Evolutionary conservation across 805 yeast species (phyloP), one percentile per base, ranked within the genome.

Genomic region (Hanseniaspora nectarophila): DNA sequence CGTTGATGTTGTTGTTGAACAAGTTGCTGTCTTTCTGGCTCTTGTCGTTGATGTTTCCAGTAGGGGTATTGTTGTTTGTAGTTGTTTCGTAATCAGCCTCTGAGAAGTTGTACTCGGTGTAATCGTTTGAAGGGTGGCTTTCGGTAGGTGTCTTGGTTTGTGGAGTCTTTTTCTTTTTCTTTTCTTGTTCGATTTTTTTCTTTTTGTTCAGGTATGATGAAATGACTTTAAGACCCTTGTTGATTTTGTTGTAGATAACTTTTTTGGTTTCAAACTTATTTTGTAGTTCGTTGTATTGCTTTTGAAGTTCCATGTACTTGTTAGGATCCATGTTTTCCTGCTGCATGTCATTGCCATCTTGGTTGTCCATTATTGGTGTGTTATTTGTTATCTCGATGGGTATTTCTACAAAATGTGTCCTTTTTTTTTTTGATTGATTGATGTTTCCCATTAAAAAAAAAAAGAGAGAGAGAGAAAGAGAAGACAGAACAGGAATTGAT

Each of bases 81-180:
- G 53, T 49, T 8, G 43, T 49, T 34, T 49, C 53, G 24, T 49
- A 49, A 21, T 49, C 53, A 8, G 53, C 53, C 28, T 49, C 53
- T 13, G 53, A 49, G 23, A 49, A 49, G 35, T 49, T 49, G 43
- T 49, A 49, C 10, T 49, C 46, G 10, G 34, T 49, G 24, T 42
- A 49, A 21, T 40, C 45, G 24, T 29, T 33, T 5, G 42, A 34
- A 13, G 33, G 33, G 9, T 31, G 33, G n/a, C n/a, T n/a, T 13
- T 31, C n/a, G n/a, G 13, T 12, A 2, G 33, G 7, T 13, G 33
- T 15, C 5, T 31, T 31, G 10, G 26, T 3, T 10, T 20, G 29
- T 34, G 13, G 3, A 13, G 13, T 26, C 16, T 39, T 32, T 4
- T 31, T n/a, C 9, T 31, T 35, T 20, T 34, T 49, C 8, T 28